phyloP scores from a whole-genome alignment of 257 asterid genomes.

The Capsicum pubescens region DNA sequence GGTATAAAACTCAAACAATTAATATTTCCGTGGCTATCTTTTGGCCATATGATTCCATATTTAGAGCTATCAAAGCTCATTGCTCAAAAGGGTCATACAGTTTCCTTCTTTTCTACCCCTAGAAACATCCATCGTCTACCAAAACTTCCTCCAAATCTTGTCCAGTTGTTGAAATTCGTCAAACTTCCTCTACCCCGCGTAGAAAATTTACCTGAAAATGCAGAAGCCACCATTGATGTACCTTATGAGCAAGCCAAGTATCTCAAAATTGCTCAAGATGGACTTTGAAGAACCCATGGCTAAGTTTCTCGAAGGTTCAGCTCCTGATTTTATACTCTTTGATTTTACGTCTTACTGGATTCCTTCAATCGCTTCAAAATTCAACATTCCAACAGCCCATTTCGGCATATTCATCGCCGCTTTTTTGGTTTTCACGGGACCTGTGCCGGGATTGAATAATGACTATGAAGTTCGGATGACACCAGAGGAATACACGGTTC shows the following conservation, averaged over 20 bases:
- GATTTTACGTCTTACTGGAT: constrained; percentile 44
- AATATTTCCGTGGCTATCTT: constrained; percentile 65
- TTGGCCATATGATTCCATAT: constrained; percentile 66
- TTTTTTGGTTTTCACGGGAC: constrained; percentile 29
- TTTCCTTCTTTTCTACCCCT: constrained; percentile 60
- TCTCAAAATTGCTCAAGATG: constrained; percentile 45
- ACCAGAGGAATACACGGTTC: constrained; percentile 38
- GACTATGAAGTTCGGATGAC: constrained; percentile 20
- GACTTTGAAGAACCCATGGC: constrained; percentile 36
- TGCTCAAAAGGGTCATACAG: constrained; percentile 55
- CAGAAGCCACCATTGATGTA: constrained; percentile 42
- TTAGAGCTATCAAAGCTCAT: constrained; percentile 53
- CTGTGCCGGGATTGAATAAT: constrained; percentile 15
- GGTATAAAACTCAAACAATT: no score
- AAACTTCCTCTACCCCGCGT: constrained; percentile 45
- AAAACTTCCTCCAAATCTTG: constrained; percentile 43
- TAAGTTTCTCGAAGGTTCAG: constrained; percentile 30
- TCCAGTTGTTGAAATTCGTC: constrained; percentile 39
- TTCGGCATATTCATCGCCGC: constrained; percentile 36
- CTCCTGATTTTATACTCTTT: constrained; percentile 42
- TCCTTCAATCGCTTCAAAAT: constrained; percentile 32
- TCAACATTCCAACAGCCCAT: constrained; percentile 7
- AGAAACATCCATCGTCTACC: constrained; percentile 67
- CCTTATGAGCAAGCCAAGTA: constrained; percentile 40
- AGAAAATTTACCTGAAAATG: constrained; percentile 35